Base-by-base conservation (phyloP, 495 filamentous ascomycete species). In the Penicillium pancosmium region DNA sequence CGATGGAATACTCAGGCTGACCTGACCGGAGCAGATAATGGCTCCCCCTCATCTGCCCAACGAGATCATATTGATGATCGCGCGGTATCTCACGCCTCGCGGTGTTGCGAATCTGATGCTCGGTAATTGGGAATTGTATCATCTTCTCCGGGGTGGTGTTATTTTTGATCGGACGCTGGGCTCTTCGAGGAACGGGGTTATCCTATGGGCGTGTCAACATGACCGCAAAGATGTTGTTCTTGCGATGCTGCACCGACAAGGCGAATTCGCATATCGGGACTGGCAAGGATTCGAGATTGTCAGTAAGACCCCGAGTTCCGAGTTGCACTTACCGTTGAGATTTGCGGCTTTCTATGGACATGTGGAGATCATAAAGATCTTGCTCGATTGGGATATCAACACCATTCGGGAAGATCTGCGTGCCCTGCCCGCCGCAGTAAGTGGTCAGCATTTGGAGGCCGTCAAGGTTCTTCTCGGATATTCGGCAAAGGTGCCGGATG, bases 11-110 rank as follows among this genome's bases (percentile, higher is more conserved):
- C 36, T 40, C 11, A 40, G 41, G 41, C 41, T 19, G 41, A 44
- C 41, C 16, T 19, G 41, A 44, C 41, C 2, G 16, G 36, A 38
- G 15, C 36, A n/a, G 36, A n/a, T 12, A 38, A 38, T 44, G 41
- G 16, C 41, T 9, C 15, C 11, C 41, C n/a, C 5, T 16, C 7
- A 44, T 44, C 41, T 44, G 41, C 41, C 41, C 15, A 44, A 44
- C 41, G 41, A 44, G 41, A 44, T 44, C 16, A 19, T 44, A 2
- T 44, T 44, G 41, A 44, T 44, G 41, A 44, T 44, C 41, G 41
- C 41, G 15, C 41, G 19, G n/a, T 44, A 44, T 44, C 41, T 44
- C 16, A 44, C n/a, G 15, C 41, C 41, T 9, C 41, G 41, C 6
- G 41, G 41, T 9, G 16, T 44, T 44, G 41, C 41, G 16, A 44